These are phyloP conservation scores for Marasmius oreades DNA, from an alignment of 1,284 basidiomycete genomes.

Conservation along the genomic window DNA sequence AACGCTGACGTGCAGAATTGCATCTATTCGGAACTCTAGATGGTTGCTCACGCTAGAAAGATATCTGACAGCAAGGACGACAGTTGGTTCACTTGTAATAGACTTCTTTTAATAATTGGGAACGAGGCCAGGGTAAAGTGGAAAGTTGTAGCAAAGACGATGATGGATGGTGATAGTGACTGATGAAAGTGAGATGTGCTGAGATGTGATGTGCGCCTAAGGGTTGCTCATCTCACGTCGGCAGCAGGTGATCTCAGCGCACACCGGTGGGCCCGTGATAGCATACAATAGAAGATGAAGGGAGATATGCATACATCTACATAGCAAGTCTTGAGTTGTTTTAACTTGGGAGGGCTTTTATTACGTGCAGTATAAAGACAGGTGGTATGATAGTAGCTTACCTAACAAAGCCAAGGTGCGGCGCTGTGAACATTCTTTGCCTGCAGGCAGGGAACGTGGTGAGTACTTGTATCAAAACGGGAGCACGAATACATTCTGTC, in stretches of 20 bases:
- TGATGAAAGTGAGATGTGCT: slow-evolving; percentile 20
- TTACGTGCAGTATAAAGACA: not conserved
- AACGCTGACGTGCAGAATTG: slow-evolving; percentile 2
- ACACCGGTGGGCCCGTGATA: not conserved
- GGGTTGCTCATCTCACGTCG: slow-evolving; percentile 16
- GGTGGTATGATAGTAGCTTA: slow-evolving; percentile 18
- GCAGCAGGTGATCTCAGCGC: slow-evolving; percentile 6
- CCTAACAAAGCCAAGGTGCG: slow-evolving; percentile 28
- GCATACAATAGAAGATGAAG: too few species aligned
- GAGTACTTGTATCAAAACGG: slow-evolving; percentile 41
- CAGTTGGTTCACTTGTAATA: slow-evolving; percentile 5
- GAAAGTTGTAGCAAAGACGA: slow-evolving; percentile 6
- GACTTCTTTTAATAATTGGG: slow-evolving; percentile 2
- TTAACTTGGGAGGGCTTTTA: not conserved
- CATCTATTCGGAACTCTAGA: slow-evolving; percentile 3
- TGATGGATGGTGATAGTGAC: slow-evolving; percentile 21
- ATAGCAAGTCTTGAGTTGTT: too few species aligned
- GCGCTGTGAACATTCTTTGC: slow-evolving; percentile 5
- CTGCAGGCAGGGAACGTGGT: slow-evolving; percentile 64
- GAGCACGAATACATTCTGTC: slow-evolving; percentile 37
- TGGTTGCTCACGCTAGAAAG: slow-evolving; percentile 1
- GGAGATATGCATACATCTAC: too few species aligned
- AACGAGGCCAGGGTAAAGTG: slow-evolving; percentile 10
- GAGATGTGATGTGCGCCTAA: slow-evolving; percentile 15
- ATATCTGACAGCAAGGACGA: slow-evolving; percentile 4